Base-by-base conservation (phyloP, 2,329 filamentous ascomycete genomes). In the Chrysosporium queenslandicum region DNA sequence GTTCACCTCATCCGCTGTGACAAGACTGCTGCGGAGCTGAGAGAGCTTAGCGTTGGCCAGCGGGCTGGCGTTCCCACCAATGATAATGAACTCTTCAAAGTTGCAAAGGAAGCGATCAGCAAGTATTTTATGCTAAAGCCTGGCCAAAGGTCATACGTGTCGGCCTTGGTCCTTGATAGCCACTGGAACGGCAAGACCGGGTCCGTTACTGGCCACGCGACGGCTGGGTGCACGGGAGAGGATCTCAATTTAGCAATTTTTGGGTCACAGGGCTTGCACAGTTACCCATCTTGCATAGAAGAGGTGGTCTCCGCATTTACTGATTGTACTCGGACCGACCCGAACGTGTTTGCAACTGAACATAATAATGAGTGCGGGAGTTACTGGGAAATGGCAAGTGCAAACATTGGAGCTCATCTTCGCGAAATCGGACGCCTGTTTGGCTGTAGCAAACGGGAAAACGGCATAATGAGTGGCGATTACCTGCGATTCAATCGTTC, bases 361-460 rank as follows among this genome's bases (percentile, higher is more conserved):
- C n/a, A n/a, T n/a, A 87, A 82, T 66, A 85, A 86, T 60, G 87
- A 95, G 59, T 84, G 83, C 5, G 90, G 90, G 21, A 94, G 87
- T 64, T 92, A 83, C 43, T 97, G 91, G 91, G 91, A 97, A 66
- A 83, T 89, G n/a, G 89, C 87, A 23, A 94, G 91, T 60, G 85
- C 95, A 55, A 90, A 90, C 27, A 94, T 97, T 58, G 91, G 91
- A 6, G 90, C 88, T 8, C 91, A 97, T 67, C 69, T 97, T 45
- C 91, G 94, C 67, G 89, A 96, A 68, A 85, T 85, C 0, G 91
- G 91, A 2, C 91, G 94, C 69, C 69, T 95, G 20, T 86, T 97
- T 59, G 91, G 91, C 46, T 94, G 87, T 59, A 87, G 88, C 8
- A 87, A 94, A 64, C 88, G 94, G 64, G 87, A 92, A 63, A 85